A percentile compares a stretch with the other conserved stretches of the same genome.
phyloP scores from a whole-genome alignment of 495 filamentous ascomycete genomes.

The Acidomyces sp. region DNA sequence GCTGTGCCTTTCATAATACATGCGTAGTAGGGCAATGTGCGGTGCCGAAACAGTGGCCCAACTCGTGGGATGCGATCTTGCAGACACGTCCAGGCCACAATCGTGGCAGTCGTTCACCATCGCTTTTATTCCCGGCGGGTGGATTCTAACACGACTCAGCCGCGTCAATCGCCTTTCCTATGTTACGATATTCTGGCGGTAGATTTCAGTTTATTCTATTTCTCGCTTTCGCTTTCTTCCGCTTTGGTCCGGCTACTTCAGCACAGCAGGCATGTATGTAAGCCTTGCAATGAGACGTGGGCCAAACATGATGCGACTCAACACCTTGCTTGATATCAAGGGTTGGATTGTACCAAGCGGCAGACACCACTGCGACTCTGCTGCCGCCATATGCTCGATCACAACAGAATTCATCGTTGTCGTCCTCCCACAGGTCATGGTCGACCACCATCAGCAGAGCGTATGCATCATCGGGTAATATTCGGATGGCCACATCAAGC shows the following conservation, averaged over 20 bases:
- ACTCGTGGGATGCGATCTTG: slow-evolving; percentile 48
- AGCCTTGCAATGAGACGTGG: slow-evolving; percentile 43
- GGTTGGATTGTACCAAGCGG: slow-evolving; percentile 44
- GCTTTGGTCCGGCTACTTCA: background rate
- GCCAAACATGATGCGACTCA: slow-evolving; percentile 47
- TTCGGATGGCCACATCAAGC: slow-evolving; percentile 43
- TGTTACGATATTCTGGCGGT: background rate
- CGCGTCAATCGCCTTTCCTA: slow-evolving; percentile 1
- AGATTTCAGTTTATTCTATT: background rate
- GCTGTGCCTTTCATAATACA: slow-evolving; percentile 56
- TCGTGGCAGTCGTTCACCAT: slow-evolving; percentile 1
- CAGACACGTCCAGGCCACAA: slow-evolving; percentile 47
- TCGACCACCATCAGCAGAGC: slow-evolving; percentile 43
- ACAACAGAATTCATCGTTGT: slow-evolving; percentile 54
- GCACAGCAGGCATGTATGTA: slow-evolving; percentile 35
- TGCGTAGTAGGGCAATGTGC: slow-evolving; percentile 58
- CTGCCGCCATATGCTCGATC: slow-evolving; percentile 54
- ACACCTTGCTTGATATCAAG: slow-evolving; percentile 36
- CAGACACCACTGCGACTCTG: slow-evolving; percentile 46
- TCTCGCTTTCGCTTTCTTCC: slow-evolving; percentile 1
- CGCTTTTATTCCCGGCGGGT: background rate
- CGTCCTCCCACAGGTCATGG: slow-evolving; percentile 54
- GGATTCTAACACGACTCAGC: slow-evolving; percentile 1
- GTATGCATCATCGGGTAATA: slow-evolving; percentile 48
- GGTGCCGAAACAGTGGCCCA: slow-evolving; percentile 54